These are phyloP conservation scores for Alternaria arbusti DNA, from an alignment of 2,329 filamentous ascomycete genomes.

Conservation along the genomic window DNA sequence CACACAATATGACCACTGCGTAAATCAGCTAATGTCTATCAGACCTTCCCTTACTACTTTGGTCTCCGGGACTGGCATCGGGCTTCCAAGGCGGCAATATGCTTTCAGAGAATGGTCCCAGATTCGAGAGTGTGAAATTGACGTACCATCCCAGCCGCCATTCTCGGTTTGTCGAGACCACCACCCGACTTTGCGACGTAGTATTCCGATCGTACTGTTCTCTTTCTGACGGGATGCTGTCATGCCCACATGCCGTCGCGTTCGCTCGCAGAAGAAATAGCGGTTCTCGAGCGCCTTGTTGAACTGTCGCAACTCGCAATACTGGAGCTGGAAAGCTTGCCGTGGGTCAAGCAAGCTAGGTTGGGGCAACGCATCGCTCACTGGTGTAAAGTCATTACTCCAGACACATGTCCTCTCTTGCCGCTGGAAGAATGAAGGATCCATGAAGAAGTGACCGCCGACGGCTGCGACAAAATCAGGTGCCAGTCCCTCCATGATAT, in stretches of 20 bases:
- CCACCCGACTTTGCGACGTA: constrained; percentile 40
- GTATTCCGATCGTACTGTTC: constrained; percentile 35
- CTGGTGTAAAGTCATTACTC: constrained; percentile 45
- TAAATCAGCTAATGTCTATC: neutral
- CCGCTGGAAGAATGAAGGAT: constrained; percentile 40
- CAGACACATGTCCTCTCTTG: constrained; percentile 46
- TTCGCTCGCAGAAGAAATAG: constrained; percentile 38
- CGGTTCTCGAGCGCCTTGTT: constrained; percentile 29
- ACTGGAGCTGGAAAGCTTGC: constrained; percentile 39
- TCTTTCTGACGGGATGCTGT: constrained; percentile 33
- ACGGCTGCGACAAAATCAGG: constrained; percentile 37
- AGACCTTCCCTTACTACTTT: neutral
- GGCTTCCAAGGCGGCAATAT: no score
- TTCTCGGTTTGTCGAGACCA: constrained; percentile 30
- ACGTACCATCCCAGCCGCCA: constrained; percentile 44
- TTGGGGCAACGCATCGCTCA: constrained; percentile 41
- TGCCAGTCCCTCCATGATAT: constrained; percentile 43
- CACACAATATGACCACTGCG: constrained; percentile 41
- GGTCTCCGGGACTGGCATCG: neutral
- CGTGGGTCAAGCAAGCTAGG: constrained; percentile 37
- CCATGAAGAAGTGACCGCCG: constrained; percentile 44
- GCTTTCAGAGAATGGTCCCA: neutral
- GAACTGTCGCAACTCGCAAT: constrained; percentile 44
- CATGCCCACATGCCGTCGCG: constrained; percentile 42
- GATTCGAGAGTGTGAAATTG: neutral